Conservation (phyloP, 73 alveolate species). For the Halteria grandinella region DNA sequence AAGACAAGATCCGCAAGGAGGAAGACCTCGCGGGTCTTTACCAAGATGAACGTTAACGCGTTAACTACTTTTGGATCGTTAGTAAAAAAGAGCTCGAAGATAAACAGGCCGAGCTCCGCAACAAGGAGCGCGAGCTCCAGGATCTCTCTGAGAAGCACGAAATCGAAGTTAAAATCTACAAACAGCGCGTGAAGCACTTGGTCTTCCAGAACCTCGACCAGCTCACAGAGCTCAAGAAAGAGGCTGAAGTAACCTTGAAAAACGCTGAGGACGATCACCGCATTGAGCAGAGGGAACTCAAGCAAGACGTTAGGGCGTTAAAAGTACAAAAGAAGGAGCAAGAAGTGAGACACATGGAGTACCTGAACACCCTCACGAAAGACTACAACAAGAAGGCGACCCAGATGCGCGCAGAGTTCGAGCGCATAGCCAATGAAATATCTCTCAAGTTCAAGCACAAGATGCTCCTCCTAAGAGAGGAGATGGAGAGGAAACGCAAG, state of each 20-base stretch:
- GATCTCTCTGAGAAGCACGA: slow-evolving; percentile 95
- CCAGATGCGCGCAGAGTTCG: slow-evolving; percentile 91
- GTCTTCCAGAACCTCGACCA: slow-evolving; percentile 94
- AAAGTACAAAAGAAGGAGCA: slow-evolving; percentile 92
- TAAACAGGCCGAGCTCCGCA: slow-evolving; percentile 91
- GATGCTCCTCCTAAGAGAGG: slow-evolving; percentile 93
- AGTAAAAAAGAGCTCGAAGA: slow-evolving; percentile 96
- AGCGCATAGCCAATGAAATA: slow-evolving; percentile 92
- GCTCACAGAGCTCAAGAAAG: slow-evolving; percentile 92
- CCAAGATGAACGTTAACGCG: slow-evolving; percentile 95
- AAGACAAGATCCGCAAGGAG: slow-evolving; percentile 85
- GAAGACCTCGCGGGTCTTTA: slow-evolving; percentile 92
- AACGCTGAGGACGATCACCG: slow-evolving; percentile 97
- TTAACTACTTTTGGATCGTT: slow-evolving; percentile 97
- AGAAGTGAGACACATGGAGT: slow-evolving; percentile 93
- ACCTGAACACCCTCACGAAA: slow-evolving; percentile 90
- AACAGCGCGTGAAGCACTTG: slow-evolving; percentile 94
- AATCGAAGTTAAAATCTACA: slow-evolving; percentile 93
- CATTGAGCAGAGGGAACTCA: slow-evolving; percentile 93
- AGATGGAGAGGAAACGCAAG: slow-evolving; percentile 94
- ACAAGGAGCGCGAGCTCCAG: slow-evolving; percentile 94
- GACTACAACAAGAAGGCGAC: slow-evolving; percentile 93
- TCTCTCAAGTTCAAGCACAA: slow-evolving; percentile 92
- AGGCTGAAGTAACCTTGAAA: slow-evolving; percentile 91
- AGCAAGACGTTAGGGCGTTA: slow-evolving; percentile 92